Base-by-base conservation (phyloP, 192 early-diverging fungal species). In the Backusella luteola region DNA sequence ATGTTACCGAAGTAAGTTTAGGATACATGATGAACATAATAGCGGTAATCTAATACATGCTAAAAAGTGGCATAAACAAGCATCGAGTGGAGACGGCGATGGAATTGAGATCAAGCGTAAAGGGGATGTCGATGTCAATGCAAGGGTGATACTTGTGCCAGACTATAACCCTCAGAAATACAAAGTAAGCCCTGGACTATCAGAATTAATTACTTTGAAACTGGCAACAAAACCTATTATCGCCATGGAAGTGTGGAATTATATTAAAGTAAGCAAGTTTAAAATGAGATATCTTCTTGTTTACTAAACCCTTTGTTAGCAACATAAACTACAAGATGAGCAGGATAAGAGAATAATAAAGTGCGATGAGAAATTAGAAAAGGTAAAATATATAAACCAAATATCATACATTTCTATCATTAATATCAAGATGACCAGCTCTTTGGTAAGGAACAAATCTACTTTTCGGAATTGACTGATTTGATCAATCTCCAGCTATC, bases 41-140 rank as follows among this genome's bases (percentile, higher is more conserved):
- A 32, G 32, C 32, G 1, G 0, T 39, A 39, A 39, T 1, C 32
- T 32, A 32, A 32, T 39, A 39, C 38, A 39, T 1, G 38, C 2
- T 38, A 9, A 3, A 9, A 23, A 63, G 56, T 94, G 92, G 90
- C 82, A 85, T 69, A 89, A 90, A 70, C 73, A 83, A 23, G 72
- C 81, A 11, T 80, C 75, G 73, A 42, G 66, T 34, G 80, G 87
- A 17, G 92, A 94, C 67, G 76, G 82, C 14, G 93, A 99, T 79
- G 96, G 96, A 9, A 93, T 99, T 78, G 96, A 99, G 80, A 89
- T 98, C 41, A 98, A 97, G 75, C 90, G 96, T 73, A 91, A 89
- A 66, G 98, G 96, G 7, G 96, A 98, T 77, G 84, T 81, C 42
- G 93, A 97, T 73, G 93, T 96, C 4, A 89, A 90, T 29, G 89